Evolutionary conservation across 257 asterid genomes (phyloP), one percentile per base, ranked within the genome.

Genomic region (Nicotiana benthamiana): DNA sequence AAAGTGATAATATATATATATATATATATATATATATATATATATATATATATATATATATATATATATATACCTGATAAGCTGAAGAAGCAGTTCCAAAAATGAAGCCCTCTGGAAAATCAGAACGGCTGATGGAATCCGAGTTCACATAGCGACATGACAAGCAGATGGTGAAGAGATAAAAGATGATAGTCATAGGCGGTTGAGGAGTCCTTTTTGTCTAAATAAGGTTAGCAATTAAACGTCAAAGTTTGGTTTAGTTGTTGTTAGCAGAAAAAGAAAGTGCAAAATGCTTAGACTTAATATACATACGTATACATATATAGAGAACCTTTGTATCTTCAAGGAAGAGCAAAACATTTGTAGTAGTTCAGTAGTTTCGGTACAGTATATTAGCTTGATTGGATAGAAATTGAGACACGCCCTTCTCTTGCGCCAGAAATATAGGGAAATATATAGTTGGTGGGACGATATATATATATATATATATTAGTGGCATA

Each of bases 51-150:
- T n/a, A n/a, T n/a, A n/a, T n/a, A n/a, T n/a, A n/a, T n/a, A n/a
- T n/a, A n/a, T n/a, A 30, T 30, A 30, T 30, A 30, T 30, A 34
- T 56, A 93, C 98, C 96, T 93, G 98, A 82, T 88, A 93, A 83
- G 98, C 98, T 3, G 97, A 93, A 85, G 98, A 93, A 85, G 97
- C 97, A n/a, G 97, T 94, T 80, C 98, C 98, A 80, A 94, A 92
- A 79, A 84, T 83, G 86, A 94, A 94, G 18, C 92, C 92, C 28
- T 87, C 79, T n/a, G 98, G 97, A 70, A 94, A 94, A 86, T 91
- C 95, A 46, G 40, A 63, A 4, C 97, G 85, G 88, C 83, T 80
- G 27, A 92, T 82, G 64, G 93, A 80, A 36, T 90, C 89, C n/a
- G 89, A 82, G 32, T 79, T 83, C 36, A 65, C 80, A 59, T 75